Base-by-base conservation (phyloP, 805 yeast genomes). In the Saturnispora silvae region DNA sequence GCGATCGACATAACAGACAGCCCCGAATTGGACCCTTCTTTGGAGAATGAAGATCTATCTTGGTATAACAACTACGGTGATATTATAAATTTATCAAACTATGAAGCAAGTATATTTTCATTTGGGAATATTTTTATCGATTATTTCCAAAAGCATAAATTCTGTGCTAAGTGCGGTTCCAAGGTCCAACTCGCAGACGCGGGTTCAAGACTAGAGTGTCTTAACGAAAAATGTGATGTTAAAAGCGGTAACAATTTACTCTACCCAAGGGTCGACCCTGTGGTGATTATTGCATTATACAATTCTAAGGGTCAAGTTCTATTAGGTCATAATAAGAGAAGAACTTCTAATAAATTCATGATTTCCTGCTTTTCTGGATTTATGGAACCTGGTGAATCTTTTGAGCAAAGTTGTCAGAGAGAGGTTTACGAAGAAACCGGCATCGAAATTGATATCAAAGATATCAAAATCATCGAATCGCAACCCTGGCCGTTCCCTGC, bases 401-500 rank as follows among this genome's bases (percentile, higher is more conserved):
- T 89, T 16, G 97, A 89, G 57, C 78, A 75, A 33, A 92, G 95
- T 10, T 81, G 89, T 17, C 64, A 77, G 31, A 66, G 98, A 45
- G 98, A 89, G 56, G 80, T 83, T 22, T 87, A 92, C 85, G 98
- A 89, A 56, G 98, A 89, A 57, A 79, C 96, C 4, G 98, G 98
- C 6, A 81, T 85, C 25, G 67, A 60, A 37, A n/a, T 46, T 3
- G 13, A 35, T 9, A 76, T 75, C 37, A 46, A 58, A 3, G 56
- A 68, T 20, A 80, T 89, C 20, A 59, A 66, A 35, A 68, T 89
- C 37, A 59, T 79, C 17, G 65, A 75, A 48, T 72, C 92, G 10
- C 97, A 89, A 60, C 97, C 98, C 3, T 89, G 98, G 98, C 98
- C 98, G 14, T 89, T 77, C 57, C 97, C 97, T 1, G 86, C 84